Conservation (phyloP, 2,329 filamentous ascomycete species). For the Claviceps pusilla region DNA sequence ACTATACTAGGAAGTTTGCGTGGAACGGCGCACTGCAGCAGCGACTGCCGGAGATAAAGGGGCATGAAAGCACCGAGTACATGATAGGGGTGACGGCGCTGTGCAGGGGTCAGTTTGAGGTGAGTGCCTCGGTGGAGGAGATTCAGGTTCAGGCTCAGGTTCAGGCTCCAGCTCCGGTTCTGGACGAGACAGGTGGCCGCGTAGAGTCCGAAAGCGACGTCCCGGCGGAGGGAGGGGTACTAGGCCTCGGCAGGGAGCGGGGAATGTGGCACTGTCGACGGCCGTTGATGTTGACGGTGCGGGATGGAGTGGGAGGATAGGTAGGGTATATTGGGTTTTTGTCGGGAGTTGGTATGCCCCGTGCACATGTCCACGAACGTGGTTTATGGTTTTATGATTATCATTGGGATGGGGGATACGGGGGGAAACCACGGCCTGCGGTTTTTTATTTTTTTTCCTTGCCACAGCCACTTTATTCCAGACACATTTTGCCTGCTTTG, state of each 20-base stretch:
- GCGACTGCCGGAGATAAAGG: conserved; percentile 46
- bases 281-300: conserved; percentile 38
- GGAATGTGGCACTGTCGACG: conserved; percentile 50
- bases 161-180: background rate
- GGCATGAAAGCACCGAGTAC: conserved; percentile 44
- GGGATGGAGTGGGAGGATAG: background rate
- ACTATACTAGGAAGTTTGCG: conserved; percentile 66
- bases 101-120: conserved; percentile 68
- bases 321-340: too few species aligned
- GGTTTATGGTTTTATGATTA: too few species aligned
- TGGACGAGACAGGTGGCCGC: conserved; percentile 15
- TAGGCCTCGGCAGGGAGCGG: conserved; percentile 41
- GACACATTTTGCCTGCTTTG: too few species aligned
- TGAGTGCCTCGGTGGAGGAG: conserved; percentile 71
- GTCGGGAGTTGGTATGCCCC: too few species aligned
- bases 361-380: too few species aligned
- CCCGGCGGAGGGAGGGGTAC: conserved; percentile 41
- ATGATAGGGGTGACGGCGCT: conserved; percentile 59
- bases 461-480: too few species aligned
- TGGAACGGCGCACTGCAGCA: conserved; percentile 79
- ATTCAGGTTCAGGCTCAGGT: conserved; percentile 28
- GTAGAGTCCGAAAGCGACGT: conserved; percentile 38
- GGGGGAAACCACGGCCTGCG: too few species aligned
- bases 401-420: too few species aligned
- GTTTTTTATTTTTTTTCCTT: too few species aligned